Evolutionary conservation across 331 rosid genomes (phyloP), one percentile per base, ranked within the genome.

Genomic region (Quercus phellos): DNA sequence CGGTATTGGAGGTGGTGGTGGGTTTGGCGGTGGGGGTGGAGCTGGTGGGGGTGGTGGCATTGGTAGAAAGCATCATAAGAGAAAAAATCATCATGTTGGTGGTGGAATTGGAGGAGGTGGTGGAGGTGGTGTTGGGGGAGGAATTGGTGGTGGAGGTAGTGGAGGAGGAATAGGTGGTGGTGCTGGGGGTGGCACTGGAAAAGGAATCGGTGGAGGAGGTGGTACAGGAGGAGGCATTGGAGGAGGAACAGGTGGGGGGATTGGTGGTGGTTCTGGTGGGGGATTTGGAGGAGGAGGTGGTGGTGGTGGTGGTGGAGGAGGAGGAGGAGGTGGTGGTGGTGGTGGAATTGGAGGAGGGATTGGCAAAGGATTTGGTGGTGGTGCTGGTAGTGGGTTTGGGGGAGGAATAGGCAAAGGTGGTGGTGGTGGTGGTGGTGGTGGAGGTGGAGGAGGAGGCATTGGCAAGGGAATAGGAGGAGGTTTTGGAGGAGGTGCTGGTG

Each of bases 401-500:
- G 53, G 53, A 46, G 53, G 53, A 46, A 3, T 12, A 12, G 53
- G 53, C 53, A 12, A 46, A 12, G 77, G 76, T 2, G 30, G 22
- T 6, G 74, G 73, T 5, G 85, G 85, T 5, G 85, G 85, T 2
- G 82, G 79, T 34, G 87, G 84, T 35, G 84, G 79, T 34, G 79
- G 77, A 3, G 68, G 85, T 32, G 70, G 70, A 2, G 51, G 51
- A 0, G 51, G 51, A 1, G 46, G 42, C 6, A 34, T 34, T 34
- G 42, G 42, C 42, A 34, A 34, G 42, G 42, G 42, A 34, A 34
- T 38, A 5, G 43, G 27, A 4, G 35, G 35, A 32, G 38, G 46
- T 26, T 26, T 26, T 46, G 51, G 51, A 46, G 51, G 53, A 46
- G 53, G 53, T 12, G 16, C 53, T 46, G 53, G 53, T 46, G 4